phyloP scores from a whole-genome alignment of 2,329 filamentous ascomycete species.

The Colletotrichum sp. region DNA sequence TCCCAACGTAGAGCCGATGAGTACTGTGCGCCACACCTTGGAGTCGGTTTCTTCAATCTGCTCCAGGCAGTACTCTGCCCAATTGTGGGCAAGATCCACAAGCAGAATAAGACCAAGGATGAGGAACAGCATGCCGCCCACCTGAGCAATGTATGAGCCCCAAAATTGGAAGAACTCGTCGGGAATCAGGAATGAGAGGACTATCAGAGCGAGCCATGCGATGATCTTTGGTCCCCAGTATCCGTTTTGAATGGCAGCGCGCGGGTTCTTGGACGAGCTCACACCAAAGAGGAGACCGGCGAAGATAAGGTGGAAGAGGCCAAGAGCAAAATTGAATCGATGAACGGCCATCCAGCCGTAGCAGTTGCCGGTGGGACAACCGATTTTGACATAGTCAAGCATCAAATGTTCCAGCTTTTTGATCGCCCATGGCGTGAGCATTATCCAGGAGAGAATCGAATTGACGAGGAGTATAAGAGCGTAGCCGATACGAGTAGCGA shows the following conservation, averaged over 20 bases:
- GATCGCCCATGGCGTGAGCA: constrained; percentile 98
- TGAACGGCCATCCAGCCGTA: constrained; percentile 97
- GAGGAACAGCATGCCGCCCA: constrained; percentile 90
- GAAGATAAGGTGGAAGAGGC: constrained; percentile 89
- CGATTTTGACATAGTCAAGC: constrained; percentile 94
- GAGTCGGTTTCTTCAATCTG: constrained; percentile 94
- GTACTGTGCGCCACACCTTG: constrained; percentile 79
- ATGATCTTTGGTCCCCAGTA: constrained; percentile 98
- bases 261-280: constrained; percentile 82
- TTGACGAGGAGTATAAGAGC: constrained; percentile 94
- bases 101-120: constrained; percentile 90
- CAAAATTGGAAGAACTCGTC: constrained; percentile 94
- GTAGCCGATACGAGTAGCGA: constrained; percentile 96
- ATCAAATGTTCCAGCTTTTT: constrained; percentile 92
- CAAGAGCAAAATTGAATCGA: constrained; percentile 96
- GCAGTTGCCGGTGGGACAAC: constrained; percentile 88
- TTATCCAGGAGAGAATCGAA: constrained; percentile 97
- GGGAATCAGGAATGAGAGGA: constrained; percentile 93
- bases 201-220: constrained; percentile 84
- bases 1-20: constrained; percentile 89
- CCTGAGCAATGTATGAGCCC: constrained; percentile 91
- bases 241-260: constrained; percentile 93
- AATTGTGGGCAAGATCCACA: constrained; percentile 93
- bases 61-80: constrained; percentile 94
- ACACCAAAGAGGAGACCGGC: constrained; percentile 87